Percentiles rank a stretch among this genome's conserved stretches.
Evolutionary conservation across 352 stramenopile genomes (phyloP).

Genomic region (Globisporangium splendens): DNA sequence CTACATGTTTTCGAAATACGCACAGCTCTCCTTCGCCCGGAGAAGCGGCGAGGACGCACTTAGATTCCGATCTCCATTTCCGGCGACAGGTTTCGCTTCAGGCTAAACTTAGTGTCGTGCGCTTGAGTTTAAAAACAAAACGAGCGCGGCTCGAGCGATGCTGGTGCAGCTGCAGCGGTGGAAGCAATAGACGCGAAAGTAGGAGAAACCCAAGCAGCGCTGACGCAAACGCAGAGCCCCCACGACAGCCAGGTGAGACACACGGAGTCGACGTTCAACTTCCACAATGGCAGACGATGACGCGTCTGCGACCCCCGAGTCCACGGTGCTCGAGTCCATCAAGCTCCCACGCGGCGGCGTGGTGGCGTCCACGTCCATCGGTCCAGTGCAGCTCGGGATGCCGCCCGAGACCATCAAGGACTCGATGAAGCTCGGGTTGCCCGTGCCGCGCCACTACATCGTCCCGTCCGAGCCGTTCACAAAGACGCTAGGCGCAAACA

Average conservation of each 20-base stretch:
- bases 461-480: slow-evolving; percentile 94
- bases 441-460: slow-evolving; percentile 93
- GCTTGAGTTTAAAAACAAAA: no score
- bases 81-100: no score
- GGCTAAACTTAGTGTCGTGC: no score
- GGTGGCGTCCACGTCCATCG: slow-evolving; percentile 74
- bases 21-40: no score
- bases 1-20: no score
- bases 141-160: background rate
- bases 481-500: slow-evolving; percentile 90
- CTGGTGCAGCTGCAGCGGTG: background rate
- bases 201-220: background rate
- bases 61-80: no score
- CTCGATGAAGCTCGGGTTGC: slow-evolving; percentile 91
- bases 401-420: slow-evolving; percentile 98
- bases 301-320: slow-evolving; percentile 9
- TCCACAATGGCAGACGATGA: slow-evolving; percentile 12
- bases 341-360: slow-evolving; percentile 71
- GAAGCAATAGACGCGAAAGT: background rate
- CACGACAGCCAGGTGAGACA: background rate
- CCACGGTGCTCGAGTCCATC: slow-evolving; percentile 51
- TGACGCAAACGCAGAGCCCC: background rate
- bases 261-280: no score
- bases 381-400: slow-evolving; percentile 90
- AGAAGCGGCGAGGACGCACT: no score